Percentiles rank a stretch among this genome's conserved stretches.
phyloP scores from a whole-genome alignment of 495 filamentous ascomycete genomes.

The Alectoria sarmentosa region DNA sequence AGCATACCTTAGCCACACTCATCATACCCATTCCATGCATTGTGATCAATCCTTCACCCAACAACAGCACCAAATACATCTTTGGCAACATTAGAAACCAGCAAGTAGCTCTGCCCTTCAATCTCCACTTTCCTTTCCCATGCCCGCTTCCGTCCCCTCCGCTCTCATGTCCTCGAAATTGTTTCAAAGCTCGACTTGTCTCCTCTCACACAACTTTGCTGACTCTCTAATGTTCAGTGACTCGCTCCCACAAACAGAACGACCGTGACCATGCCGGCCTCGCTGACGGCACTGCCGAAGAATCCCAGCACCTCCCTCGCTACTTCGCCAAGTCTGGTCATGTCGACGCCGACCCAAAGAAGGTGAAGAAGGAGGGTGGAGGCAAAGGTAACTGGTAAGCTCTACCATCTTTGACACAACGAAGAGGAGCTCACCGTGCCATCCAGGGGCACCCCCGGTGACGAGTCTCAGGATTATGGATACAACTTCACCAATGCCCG shows the following conservation, averaged over 20 bases:
- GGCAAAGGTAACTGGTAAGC: slow-evolving; percentile 92
- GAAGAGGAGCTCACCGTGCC: slow-evolving; percentile 3
- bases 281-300: slow-evolving; percentile 58
- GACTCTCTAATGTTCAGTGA: slow-evolving; percentile 53
- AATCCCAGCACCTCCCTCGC: slow-evolving; percentile 61
- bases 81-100: neutral
- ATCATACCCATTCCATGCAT: neutral
- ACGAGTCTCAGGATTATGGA: slow-evolving; percentile 70
- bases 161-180: neutral
- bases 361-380: slow-evolving; percentile 92
- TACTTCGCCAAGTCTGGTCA: slow-evolving; percentile 89
- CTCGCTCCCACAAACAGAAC: slow-evolving; percentile 86
- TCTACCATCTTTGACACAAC: neutral
- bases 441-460: slow-evolving; percentile 71
- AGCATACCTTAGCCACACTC: neutral
- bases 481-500: slow-evolving; percentile 81
- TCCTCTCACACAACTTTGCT: neutral
- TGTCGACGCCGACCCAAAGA: slow-evolving; percentile 74
- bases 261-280: slow-evolving; percentile 76
- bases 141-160: neutral
- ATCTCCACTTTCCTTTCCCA: neutral
- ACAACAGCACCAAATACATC: neutral
- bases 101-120: neutral
- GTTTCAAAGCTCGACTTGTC: neutral
- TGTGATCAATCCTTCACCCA: neutral